Base-by-base conservation (phyloP, 2,329 filamentous ascomycete species). In the Emmonsiellopsis sp. region DNA sequence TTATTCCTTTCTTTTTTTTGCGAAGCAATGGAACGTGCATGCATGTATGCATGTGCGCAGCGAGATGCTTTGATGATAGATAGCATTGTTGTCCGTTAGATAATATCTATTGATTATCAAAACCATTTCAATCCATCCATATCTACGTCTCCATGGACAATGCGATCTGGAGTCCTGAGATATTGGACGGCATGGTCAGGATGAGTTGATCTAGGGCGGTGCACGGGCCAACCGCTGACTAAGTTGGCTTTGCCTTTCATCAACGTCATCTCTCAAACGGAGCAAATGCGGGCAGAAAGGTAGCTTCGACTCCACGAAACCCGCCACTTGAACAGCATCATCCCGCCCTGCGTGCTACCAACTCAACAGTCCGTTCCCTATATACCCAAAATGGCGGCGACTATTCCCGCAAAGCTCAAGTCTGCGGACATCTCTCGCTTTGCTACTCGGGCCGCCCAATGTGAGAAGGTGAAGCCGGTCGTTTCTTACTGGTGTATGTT, bases 401-500 rank as follows among this genome's bases (percentile, higher is more conserved):
- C 76, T 53, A 75, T 92, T 53, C 89, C 89, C 13, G 76, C 80
- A 36, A 81, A 81, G 64, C 78, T 98, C 63, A 90, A 87, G 73
- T 76, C 84, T 53, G 84, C 87, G 55, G 90, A 95, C 67, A 83
- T 95, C 65, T 84, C 83, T 60, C 87, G 89, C 56, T 96, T 94
- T 69, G 84, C 91, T 57, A 80, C 85, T 52, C 84, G 92, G 64
- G 92, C 89, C 36, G 80, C 82, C 37, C 92, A 98, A 74, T 81
- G 98, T 48, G 87, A 92, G 68, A 80, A 80, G 55, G 82, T 84
- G 65, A 93, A 92, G 71, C 93, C 93, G 7, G 88, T 93, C 55
- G 81, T 97, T 61, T 80, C 91, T 58, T 98, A 97, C 71, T 97
- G 92, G 90, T 93, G 92, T 95, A 79, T 65, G 86, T 79, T 49